phyloP scores from a whole-genome alignment of 1,284 basidiomycete species.

The Apiotrichum laibachii region DNA sequence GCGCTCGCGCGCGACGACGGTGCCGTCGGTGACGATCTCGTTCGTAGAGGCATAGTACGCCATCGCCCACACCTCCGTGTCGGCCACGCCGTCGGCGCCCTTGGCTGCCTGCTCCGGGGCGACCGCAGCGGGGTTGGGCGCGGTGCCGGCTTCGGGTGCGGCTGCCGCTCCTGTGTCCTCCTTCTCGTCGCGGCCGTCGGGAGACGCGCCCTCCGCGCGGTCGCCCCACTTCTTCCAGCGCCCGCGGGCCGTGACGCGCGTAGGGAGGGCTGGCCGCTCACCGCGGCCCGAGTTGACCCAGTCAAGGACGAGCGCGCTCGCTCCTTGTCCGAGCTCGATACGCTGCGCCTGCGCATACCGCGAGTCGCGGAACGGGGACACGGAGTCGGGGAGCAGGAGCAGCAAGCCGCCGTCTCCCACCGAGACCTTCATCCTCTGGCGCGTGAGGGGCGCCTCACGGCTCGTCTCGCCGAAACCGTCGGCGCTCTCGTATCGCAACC shows the following conservation, averaged over 20 bases:
- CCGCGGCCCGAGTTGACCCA: slow-evolving; percentile 82
- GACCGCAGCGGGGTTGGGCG: no score
- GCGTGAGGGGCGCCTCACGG: slow-evolving; percentile 27
- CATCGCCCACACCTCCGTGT: slow-evolving; percentile 86
- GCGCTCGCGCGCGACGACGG: slow-evolving; percentile 19
- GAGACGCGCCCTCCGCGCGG: slow-evolving; percentile 53
- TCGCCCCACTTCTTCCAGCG: slow-evolving; percentile 4
- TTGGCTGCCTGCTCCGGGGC: no score
- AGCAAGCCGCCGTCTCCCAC: slow-evolving; percentile 60
- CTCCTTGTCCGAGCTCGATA: slow-evolving; percentile 55
- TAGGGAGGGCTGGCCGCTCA: slow-evolving; percentile 5
- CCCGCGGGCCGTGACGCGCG: slow-evolving; percentile 2
- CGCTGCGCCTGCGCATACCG: slow-evolving; percentile 76
- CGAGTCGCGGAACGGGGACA: slow-evolving; percentile 84
- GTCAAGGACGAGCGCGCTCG: slow-evolving; percentile 73
- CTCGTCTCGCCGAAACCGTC: slow-evolving; percentile 5
- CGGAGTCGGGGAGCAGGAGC: slow-evolving; percentile 82
- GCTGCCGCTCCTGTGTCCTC: no score
- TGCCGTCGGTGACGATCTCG: slow-evolving; percentile 65
- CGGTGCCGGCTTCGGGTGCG: no score
- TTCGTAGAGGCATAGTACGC: slow-evolving; percentile 79
- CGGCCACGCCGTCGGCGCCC: neutral
- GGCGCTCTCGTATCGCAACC: neutral
- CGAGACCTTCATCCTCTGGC: slow-evolving; percentile 57
- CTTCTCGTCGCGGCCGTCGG: no score